Base-by-base conservation (phyloP, 2,329 filamentous ascomycete species). In the Hypoxylon sp. region DNA sequence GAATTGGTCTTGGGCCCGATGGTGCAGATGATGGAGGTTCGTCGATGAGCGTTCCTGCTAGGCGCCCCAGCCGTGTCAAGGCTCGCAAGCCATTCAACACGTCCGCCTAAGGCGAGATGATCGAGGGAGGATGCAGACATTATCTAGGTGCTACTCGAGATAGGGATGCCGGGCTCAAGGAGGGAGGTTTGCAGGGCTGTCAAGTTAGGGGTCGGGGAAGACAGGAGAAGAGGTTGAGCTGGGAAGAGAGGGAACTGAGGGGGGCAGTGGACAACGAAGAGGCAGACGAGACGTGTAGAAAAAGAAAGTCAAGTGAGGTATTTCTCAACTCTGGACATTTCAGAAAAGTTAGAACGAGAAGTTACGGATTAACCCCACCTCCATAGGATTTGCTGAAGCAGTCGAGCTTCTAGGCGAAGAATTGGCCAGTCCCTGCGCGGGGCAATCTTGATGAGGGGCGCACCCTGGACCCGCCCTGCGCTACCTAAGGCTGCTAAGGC, bases 1-100 rank as follows among this genome's bases (percentile, higher is more conserved):
- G 93, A 97, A 88, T 99, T 99, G 77, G 96, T 99, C 91, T 98
- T 99, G 80, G 96, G 96, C 71, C 96, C 96, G 81, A 99, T 98
- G 77, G 96, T 98, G 86, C 95, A 94, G 84, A 99, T 98, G 86
- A 99, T 99, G 79, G 94, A 97, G 71, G 95, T 97, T 75, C 96
- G 92, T 79, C 96, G 93, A 84, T 96, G 97, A 29, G 68, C 62
- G 86, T 97, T 94, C 83, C 91, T 93, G 77, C 91, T 88, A 63
- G 95, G 94, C 76, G 88, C 87, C 85, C 92, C 94, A 80, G 96
- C 92, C 73, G 95, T 98, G 86, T 98, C 91, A 79, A 99, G 92
- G 70, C 83, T 82, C 69, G 88, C 84, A 69, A 91, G 84, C 89
- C 89, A 91, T 78, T 87, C 85, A 74, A 91, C 88, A 81, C 87